Base-by-base conservation (phyloP, 352 stramenopile species). In the Phytopythium oedochilum region DNA sequence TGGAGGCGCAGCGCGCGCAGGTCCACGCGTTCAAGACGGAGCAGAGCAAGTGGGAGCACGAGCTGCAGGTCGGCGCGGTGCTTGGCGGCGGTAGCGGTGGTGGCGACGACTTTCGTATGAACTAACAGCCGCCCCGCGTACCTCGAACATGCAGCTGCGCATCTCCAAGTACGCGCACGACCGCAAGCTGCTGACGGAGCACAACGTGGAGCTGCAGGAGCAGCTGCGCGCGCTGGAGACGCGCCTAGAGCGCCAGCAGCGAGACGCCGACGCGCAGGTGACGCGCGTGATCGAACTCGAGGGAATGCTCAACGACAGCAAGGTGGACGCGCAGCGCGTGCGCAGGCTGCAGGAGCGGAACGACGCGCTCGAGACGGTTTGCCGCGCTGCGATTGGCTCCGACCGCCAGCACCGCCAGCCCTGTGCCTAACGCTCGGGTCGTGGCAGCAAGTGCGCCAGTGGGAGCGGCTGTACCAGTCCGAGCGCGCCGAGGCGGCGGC, bases 21-120 rank as follows among this genome's bases (percentile, higher is more conserved):
- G 70, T 91, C 18, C 68, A 85, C 42, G 76, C 83, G 53, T 90
- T 91, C 64, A 89, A 91, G 64, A 74, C 72, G 46, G 77, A 93
- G 62, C 80, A 91, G 51, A 82, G 67, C 75, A 93, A 93, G 51
- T 91, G 77, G 80, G 78, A 93, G 54, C 79, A 89, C 34, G 74
- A 88, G 63, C 57, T 93, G 59, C 77, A 87, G 70, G 72, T 82
- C 1, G 8, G 34, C n/a, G 4, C 11, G 4, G 6, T 10, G 42
- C 42, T 48, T n/a, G 14, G 7, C 14, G 9, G 20, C 39, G 14
- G n/a, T n/a, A n/a, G n/a, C n/a, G n/a, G n/a, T n/a, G n/a, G n/a
- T n/a, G n/a, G n/a, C n/a, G n/a, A n/a, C n/a, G n/a, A n/a, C n/a
- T n/a, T n/a, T n/a, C n/a, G n/a, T n/a, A n/a, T n/a, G n/a, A n/a